These are phyloP conservation scores for Triangularia verruculosa DNA, from an alignment of 2,329 filamentous ascomycete species.

Conservation along the genomic window DNA sequence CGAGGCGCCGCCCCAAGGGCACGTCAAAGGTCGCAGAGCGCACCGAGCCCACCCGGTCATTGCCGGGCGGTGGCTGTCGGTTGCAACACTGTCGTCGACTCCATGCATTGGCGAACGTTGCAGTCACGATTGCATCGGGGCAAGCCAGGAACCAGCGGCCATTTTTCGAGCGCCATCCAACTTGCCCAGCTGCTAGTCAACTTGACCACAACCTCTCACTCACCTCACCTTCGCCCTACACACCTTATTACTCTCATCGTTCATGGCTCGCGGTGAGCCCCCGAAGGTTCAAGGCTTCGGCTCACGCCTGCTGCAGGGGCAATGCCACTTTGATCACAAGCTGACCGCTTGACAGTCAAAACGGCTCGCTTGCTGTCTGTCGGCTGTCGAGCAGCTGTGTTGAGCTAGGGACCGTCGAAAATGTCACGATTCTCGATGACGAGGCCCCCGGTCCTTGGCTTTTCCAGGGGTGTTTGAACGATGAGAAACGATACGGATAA, in stretches of 20 bases:
- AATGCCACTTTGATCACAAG: not conserved
- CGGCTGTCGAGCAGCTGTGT: not conserved
- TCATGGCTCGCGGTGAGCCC: not conserved
- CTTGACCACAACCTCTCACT: no score
- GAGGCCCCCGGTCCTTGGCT: not conserved
- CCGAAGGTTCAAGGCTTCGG: not conserved
- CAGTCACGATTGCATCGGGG: conserved; percentile 32
- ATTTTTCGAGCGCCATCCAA: conserved; percentile 30
- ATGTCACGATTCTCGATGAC: not conserved
- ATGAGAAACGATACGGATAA: not conserved
- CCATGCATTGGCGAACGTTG: conserved; percentile 29
- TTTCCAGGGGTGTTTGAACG: not conserved
- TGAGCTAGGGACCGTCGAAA: not conserved
- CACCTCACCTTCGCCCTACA: no score
- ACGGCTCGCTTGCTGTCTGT: not conserved
- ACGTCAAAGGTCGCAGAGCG: not conserved
- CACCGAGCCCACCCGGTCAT: conserved; percentile 21
- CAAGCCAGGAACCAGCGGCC: conserved; percentile 30
- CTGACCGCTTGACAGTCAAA: not conserved
- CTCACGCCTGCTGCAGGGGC: not conserved
- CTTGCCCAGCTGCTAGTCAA: conserved; percentile 26
- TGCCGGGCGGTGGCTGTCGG: conserved; percentile 30
- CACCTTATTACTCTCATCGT: no score
- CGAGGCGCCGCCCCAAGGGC: not conserved
- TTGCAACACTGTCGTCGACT: conserved; percentile 24